These are phyloP conservation scores for Ulmus americana DNA, from an alignment of 331 rosid species.

Conservation along the genomic window DNA sequence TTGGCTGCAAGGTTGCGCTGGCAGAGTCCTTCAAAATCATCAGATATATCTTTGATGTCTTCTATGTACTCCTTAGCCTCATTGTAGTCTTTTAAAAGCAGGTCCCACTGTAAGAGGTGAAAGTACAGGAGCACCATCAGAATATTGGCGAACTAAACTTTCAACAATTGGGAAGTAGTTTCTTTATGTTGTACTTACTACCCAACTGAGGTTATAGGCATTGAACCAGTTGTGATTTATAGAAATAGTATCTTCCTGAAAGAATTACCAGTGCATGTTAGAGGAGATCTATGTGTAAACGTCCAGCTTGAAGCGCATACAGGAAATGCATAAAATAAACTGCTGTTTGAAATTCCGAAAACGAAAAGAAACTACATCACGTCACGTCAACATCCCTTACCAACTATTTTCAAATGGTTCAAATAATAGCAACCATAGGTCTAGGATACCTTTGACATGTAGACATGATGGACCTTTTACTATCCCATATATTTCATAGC, in stretches of 20 bases:
- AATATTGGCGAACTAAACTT: not conserved
- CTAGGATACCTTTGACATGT: no score
- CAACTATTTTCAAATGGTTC: no score
- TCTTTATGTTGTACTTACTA: slow-evolving; percentile 42
- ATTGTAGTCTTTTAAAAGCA: slow-evolving; percentile 63
- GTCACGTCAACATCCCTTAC: no score
- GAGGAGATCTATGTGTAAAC: not conserved
- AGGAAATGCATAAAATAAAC: not conserved
- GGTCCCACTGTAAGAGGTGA: slow-evolving; percentile 53
- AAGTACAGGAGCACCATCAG: not conserved
- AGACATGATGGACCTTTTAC: no score
- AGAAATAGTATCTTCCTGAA: slow-evolving; percentile 69
- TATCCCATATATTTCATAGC: no score
- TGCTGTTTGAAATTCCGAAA: not conserved
- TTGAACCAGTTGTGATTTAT: slow-evolving; percentile 97
- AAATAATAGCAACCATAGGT: no score
- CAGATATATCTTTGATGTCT: slow-evolving; percentile 84
- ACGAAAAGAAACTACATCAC: no score
- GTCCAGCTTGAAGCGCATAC: not conserved
- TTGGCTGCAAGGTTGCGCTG: slow-evolving; percentile 92
- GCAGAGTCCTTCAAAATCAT: slow-evolving; percentile 89
- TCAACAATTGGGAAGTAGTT: not conserved
- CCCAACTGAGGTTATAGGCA: slow-evolving; percentile 64
- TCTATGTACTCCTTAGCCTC: slow-evolving; percentile 88
- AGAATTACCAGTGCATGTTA: slow-evolving; percentile 7